Percentiles rank a stretch among this genome's conserved stretches.
These are phyloP conservation scores for Rhexocercosporidium sp. DNA, from an alignment of 2,329 filamentous ascomycete genomes.

Conservation along the genomic window DNA sequence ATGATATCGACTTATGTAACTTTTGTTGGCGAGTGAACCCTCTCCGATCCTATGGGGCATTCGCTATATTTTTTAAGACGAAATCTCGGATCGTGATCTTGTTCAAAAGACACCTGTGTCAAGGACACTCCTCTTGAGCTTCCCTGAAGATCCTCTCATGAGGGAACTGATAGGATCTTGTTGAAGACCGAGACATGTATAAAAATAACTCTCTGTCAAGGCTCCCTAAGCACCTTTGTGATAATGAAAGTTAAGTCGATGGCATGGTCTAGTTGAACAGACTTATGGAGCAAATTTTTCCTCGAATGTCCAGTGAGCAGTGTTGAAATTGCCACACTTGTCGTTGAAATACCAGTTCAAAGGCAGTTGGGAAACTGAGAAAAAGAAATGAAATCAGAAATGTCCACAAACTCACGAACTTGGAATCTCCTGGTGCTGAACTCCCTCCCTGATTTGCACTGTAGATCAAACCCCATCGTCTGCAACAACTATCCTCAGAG, in stretches of 20 bases:
- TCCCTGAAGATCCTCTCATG: background rate
- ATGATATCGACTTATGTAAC: background rate
- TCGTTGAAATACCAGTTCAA: background rate
- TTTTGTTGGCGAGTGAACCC: background rate
- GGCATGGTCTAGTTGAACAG: background rate
- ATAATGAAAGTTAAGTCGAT: background rate
- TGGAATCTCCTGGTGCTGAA: no score
- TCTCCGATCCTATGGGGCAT: background rate
- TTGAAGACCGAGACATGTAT: no score
- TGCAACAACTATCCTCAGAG: no score
- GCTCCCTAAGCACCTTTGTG: no score
- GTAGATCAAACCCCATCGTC: no score
- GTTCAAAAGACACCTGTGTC: background rate
- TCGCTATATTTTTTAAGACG: background rate
- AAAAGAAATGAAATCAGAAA: background rate
- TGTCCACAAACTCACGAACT: background rate
- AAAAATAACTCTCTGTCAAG: no score
- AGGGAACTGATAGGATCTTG: no score
- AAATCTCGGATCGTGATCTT: background rate
- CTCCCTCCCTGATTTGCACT: no score
- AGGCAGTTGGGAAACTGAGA: background rate
- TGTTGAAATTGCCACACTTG: background rate
- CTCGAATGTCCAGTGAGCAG: background rate
- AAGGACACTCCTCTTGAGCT: background rate
- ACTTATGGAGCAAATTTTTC: background rate